Conservation (phyloP, 2,329 filamentous ascomycete species). For the Ophiostoma triangulosporum region DNA sequence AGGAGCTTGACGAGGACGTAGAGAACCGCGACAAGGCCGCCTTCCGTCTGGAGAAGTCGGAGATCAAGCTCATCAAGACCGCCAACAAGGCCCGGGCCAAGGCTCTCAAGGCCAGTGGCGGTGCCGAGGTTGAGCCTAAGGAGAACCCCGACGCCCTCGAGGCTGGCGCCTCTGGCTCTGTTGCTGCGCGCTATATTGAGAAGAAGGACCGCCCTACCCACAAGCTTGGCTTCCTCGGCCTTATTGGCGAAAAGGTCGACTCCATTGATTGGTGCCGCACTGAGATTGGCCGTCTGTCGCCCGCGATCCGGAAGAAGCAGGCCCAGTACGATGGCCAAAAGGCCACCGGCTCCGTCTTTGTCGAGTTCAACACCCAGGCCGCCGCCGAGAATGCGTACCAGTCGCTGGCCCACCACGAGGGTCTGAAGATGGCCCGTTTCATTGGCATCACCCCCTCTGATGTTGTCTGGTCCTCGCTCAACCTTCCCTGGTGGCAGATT, state of each 20-base stretch:
- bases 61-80: slow-evolving; percentile 70
- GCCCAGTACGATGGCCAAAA: slow-evolving; percentile 49
- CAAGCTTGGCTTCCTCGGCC: slow-evolving; percentile 49
- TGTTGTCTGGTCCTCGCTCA: slow-evolving; percentile 76
- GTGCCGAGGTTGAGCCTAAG: slow-evolving; percentile 2
- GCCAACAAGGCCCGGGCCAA: slow-evolving; percentile 63
- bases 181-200: slow-evolving; percentile 63
- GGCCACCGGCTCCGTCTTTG: slow-evolving; percentile 66
- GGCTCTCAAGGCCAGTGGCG: slow-evolving; percentile 36
- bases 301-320: slow-evolving; percentile 56
- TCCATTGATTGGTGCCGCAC: slow-evolving; percentile 80
- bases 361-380: slow-evolving; percentile 74
- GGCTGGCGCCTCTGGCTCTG: slow-evolving; percentile 53
- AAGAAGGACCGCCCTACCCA: slow-evolving; percentile 66
- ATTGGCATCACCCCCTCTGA: slow-evolving; percentile 73
- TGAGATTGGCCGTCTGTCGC: slow-evolving; percentile 62
- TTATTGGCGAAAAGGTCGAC: slow-evolving; percentile 80
- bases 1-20: slow-evolving; percentile 67
- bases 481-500: slow-evolving; percentile 75
- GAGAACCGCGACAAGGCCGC: slow-evolving; percentile 69
- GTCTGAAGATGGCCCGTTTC: slow-evolving; percentile 73
- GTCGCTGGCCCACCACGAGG: slow-evolving; percentile 72
- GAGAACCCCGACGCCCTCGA: slow-evolving; percentile 27
- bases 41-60: slow-evolving; percentile 71
- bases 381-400: slow-evolving; percentile 82